A percentile compares a stretch with the other conserved stretches of the same genome.
Evolutionary conservation across 2,329 filamentous ascomycete species (phyloP).

Genomic region (Rutstroemia sp.): DNA sequence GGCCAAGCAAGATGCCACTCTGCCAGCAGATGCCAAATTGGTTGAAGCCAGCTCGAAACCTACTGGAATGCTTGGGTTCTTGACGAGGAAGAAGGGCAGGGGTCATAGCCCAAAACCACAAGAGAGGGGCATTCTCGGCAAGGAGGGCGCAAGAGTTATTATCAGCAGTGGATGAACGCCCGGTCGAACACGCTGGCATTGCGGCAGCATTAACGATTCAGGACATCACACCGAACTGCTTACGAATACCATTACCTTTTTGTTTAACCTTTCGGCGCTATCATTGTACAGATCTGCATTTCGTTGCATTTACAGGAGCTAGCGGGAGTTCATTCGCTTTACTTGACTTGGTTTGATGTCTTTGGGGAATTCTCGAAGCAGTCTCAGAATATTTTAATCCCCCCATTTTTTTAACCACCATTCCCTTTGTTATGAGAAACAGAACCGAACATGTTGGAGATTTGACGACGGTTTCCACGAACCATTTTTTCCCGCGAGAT

Average conservation of each 20-base stretch:
- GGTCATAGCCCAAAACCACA: slow-evolving; percentile 91
- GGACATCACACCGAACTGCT: neutral
- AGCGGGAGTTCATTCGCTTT: neutral
- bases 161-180: slow-evolving; percentile 42
- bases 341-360: neutral
- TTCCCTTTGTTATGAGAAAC: neutral
- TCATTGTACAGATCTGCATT: neutral
- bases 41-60: slow-evolving; percentile 45
- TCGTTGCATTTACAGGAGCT: neutral
- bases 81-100: slow-evolving; percentile 81
- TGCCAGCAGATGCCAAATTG: slow-evolving; percentile 58
- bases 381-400: neutral
- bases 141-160: slow-evolving; percentile 83
- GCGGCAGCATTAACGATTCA: neutral
- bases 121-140: slow-evolving; percentile 87
- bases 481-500: neutral
- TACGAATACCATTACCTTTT: neutral
- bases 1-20: slow-evolving; percentile 72
- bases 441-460: neutral
- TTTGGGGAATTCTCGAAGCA: neutral
- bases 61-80: slow-evolving; percentile 84
- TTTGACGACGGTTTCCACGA: neutral
- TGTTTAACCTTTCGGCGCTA: neutral
- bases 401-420: neutral
- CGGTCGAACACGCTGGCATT: neutral